These are phyloP conservation scores for Fusarium annulatum DNA, from an alignment of 2,329 filamentous ascomycete species.

Conservation along the genomic window DNA sequence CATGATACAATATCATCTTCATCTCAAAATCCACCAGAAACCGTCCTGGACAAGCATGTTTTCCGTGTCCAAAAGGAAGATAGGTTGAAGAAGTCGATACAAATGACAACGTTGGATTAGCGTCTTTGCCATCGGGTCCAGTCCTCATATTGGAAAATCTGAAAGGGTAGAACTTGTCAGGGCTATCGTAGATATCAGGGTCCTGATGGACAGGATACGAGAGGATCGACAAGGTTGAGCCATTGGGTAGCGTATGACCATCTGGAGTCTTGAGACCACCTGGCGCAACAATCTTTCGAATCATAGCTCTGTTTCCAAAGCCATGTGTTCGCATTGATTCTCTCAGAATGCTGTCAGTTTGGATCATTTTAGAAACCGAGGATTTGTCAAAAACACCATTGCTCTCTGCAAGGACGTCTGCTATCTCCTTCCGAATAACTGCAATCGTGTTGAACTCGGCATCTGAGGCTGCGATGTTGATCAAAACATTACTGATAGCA, in stretches of 20 bases:
- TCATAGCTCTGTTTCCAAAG: slow-evolving; percentile 44
- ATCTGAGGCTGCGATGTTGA: slow-evolving; percentile 52
- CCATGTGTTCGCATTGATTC: slow-evolving; percentile 56
- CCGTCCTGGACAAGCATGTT: slow-evolving; percentile 48
- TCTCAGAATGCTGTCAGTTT: slow-evolving; percentile 55
- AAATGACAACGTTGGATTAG: neutral
- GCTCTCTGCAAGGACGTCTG: slow-evolving; percentile 41
- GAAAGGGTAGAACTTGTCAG: slow-evolving; percentile 54
- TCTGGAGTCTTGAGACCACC: slow-evolving; percentile 48
- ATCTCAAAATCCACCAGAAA: slow-evolving; percentile 48
- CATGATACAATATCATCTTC: slow-evolving; percentile 46
- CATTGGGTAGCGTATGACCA: slow-evolving; percentile 47
- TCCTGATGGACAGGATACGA: slow-evolving; percentile 48
- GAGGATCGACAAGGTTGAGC: slow-evolving; percentile 49
- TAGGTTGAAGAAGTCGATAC: slow-evolving; percentile 38
- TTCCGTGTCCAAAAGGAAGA: slow-evolving; percentile 51
- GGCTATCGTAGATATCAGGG: slow-evolving; percentile 46
- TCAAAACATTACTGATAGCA: slow-evolving; percentile 54
- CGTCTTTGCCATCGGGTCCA: neutral
- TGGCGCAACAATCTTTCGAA: slow-evolving; percentile 44
- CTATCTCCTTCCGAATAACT: slow-evolving; percentile 52
- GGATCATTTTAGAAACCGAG: slow-evolving; percentile 50
- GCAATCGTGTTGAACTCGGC: slow-evolving; percentile 51
- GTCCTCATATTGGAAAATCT: slow-evolving; percentile 53
- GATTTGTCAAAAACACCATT: slow-evolving; percentile 51